A percentile compares a stretch with the other conserved stretches of the same genome.
Evolutionary conservation across 2,329 filamentous ascomycete species (phyloP).

Genomic region (Penicillium brasilianum): DNA sequence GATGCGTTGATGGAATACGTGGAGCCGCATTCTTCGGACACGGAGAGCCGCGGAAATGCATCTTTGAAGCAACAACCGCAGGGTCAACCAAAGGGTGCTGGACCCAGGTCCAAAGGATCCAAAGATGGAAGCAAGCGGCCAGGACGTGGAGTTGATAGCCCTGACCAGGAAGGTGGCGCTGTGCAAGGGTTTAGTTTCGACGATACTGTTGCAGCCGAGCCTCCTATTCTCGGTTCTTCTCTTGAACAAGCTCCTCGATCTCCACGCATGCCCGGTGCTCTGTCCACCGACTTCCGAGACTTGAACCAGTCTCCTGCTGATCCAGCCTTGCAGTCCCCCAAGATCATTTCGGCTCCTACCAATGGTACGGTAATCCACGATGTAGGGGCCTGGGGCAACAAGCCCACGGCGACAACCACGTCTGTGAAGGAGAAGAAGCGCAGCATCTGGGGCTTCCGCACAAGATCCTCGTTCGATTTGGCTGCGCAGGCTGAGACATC

Average conservation of each 20-base stretch:
- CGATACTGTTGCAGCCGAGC: constrained; percentile 62
- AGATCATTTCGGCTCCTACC: constrained; percentile 79
- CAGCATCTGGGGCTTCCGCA: constrained; percentile 68
- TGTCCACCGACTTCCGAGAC: constrained; percentile 38
- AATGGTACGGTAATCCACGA: constrained; percentile 86
- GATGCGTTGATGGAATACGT: constrained; percentile 88
- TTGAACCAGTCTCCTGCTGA: constrained; percentile 27
- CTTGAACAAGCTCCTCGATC: constrained; percentile 41
- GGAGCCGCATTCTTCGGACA: constrained; percentile 55
- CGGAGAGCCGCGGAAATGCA: constrained; percentile 32
- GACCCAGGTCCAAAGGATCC: constrained; percentile 33
- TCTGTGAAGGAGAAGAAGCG: constrained; percentile 75
- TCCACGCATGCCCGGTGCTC: constrained; percentile 39
- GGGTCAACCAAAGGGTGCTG: constrained; percentile 25
- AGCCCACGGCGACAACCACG: constrained; percentile 57
- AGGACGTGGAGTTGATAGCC: constrained; percentile 45
- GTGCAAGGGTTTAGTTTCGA: constrained; percentile 61
- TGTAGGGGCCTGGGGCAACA: constrained; percentile 84
- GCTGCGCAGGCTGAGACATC: constrained; percentile 44
- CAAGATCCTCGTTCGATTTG: constrained; percentile 72
- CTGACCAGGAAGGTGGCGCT: constrained; percentile 42
- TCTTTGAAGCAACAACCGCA: constrained; percentile 29
- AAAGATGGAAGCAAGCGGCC: constrained; percentile 35
- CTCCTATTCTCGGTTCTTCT: constrained; percentile 57
- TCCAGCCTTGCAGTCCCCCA: constrained; percentile 47